These are phyloP conservation scores for Azolla pinnata DNA, from an alignment of 75 land plant species.

Conservation along the genomic window DNA sequence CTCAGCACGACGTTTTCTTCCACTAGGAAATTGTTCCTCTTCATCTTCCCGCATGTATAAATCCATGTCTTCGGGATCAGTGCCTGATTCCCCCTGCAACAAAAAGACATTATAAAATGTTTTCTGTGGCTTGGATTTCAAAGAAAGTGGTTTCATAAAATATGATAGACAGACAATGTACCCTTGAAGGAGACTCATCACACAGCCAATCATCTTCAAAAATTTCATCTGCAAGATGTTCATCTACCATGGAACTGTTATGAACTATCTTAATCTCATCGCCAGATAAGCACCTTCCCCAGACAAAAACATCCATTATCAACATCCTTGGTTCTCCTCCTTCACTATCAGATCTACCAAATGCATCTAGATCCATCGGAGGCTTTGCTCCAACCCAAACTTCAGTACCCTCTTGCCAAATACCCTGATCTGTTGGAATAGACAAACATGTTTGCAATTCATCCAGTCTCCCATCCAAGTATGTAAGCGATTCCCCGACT, in stretches of 20 bases:
- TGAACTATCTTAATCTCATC: slow-evolving; percentile 78
- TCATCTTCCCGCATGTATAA: slow-evolving; percentile 83
- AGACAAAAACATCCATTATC: slow-evolving; percentile 93
- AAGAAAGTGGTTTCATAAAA: neutral
- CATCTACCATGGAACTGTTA: slow-evolving; percentile 41
- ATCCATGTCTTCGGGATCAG: slow-evolving; percentile 81
- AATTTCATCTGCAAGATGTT: slow-evolving; percentile 39
- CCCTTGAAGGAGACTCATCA: slow-evolving; percentile 84
- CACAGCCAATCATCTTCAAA: slow-evolving; percentile 83
- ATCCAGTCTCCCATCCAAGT: slow-evolving; percentile 80
- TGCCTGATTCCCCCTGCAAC: slow-evolving; percentile 68
- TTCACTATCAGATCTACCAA: slow-evolving; percentile 99
- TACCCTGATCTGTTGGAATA: slow-evolving; percentile 40
- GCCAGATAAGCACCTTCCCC: slow-evolving; percentile 92
- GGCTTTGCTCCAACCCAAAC: slow-evolving; percentile 87
- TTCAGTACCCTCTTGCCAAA: slow-evolving; percentile 84
- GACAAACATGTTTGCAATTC: slow-evolving; percentile 63
- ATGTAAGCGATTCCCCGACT: slow-evolving; percentile 80
- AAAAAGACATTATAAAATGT: neutral
- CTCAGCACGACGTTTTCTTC: slow-evolving; percentile 67
- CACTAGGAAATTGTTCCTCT: slow-evolving; percentile 91
- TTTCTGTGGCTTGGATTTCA: too few species aligned
- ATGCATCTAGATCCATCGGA: slow-evolving; percentile 92
- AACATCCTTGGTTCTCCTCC: slow-evolving; percentile 93
- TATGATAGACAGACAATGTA: slow-evolving; percentile 14